Percentiles rank a stretch among this genome's conserved stretches.
Evolutionary conservation across 441 rosid species (phyloP).

Genomic region (Adansonia grandidieri): DNA sequence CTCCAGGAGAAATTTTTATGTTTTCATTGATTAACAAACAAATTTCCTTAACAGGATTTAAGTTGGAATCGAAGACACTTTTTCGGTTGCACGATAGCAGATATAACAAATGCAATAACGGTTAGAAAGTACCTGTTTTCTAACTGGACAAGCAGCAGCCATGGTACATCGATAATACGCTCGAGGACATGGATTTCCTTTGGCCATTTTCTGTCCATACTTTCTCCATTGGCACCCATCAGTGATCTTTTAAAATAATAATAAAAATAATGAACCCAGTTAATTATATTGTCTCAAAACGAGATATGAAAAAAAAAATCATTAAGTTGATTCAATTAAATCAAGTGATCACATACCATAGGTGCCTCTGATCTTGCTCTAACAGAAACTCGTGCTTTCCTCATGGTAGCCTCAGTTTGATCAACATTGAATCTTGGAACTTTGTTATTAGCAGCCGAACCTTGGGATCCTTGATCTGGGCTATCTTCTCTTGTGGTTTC

Average conservation of each 20-base stretch:
- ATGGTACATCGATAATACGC: slow-evolving; percentile 54
- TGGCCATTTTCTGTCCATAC: slow-evolving; percentile 53
- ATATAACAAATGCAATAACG: too few species aligned
- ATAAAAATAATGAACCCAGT: background rate
- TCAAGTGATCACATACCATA: slow-evolving; percentile 34
- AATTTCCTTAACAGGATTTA: background rate
- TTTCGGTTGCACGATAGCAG: background rate
- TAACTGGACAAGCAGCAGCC: slow-evolving; percentile 50
- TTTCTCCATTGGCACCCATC: slow-evolving; percentile 54
- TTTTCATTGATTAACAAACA: background rate
- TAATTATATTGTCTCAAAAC: background rate
- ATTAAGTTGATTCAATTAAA: background rate
- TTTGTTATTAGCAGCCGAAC: slow-evolving; percentile 20
- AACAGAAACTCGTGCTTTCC: slow-evolving; percentile 57
- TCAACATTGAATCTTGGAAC: slow-evolving; percentile 35
- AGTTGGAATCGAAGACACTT: too few species aligned
- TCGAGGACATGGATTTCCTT: slow-evolving; percentile 53
- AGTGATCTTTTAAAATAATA: slow-evolving; percentile 30
- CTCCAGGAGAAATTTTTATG: background rate
- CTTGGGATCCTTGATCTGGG: slow-evolving; percentile 35
- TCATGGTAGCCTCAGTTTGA: slow-evolving; percentile 49
- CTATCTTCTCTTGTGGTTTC: slow-evolving; percentile 31
- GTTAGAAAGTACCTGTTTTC: slow-evolving; percentile 41
- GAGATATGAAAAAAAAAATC: background rate
- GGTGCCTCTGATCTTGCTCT: slow-evolving; percentile 55